phyloP scores from a whole-genome alignment of 768 basidiomycete genomes.

The Naganishia friedmannii region DNA sequence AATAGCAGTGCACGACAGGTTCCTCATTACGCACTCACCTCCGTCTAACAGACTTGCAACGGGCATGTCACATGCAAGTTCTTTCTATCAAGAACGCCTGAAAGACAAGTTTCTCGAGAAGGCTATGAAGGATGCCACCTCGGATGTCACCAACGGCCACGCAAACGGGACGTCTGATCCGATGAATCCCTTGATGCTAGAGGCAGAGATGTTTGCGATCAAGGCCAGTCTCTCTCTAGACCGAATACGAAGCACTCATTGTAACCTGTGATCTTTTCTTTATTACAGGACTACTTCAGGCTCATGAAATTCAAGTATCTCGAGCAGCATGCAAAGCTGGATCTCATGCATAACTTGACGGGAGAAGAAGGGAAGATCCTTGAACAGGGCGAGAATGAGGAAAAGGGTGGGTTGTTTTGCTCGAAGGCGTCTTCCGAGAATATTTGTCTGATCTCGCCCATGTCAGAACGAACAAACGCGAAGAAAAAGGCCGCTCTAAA shows the following conservation, averaged over 20 bases:
- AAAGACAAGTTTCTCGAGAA: slow-evolving; percentile 23
- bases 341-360: slow-evolving; percentile 80
- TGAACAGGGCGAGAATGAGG: slow-evolving; percentile 74
- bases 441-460: not conserved
- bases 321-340: slow-evolving; percentile 85
- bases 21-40: not conserved
- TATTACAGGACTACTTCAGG: slow-evolving; percentile 44
- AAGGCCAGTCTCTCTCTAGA: not conserved
- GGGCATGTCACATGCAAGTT: slow-evolving; percentile 3
- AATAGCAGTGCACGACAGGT: not conserved
- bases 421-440: not conserved
- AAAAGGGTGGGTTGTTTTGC: slow-evolving; percentile 48
- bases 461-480: slow-evolving; percentile 60
- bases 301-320: slow-evolving; percentile 79
- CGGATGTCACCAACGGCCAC: slow-evolving; percentile 14
- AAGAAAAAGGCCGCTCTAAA: slow-evolving; percentile 70
- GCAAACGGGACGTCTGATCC: slow-evolving; percentile 14
- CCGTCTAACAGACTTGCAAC: not conserved
- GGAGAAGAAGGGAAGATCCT: slow-evolving; percentile 78
- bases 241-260: not conserved
- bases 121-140: slow-evolving; percentile 22
- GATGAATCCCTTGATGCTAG: slow-evolving; percentile 22
- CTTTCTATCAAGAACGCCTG: slow-evolving; percentile 20
- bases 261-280: not conserved
- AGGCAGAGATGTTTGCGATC: slow-evolving; percentile 18